Evolutionary conservation across 345 rosid genomes (phyloP).

Genomic region (Adansonia digitata): DNA sequence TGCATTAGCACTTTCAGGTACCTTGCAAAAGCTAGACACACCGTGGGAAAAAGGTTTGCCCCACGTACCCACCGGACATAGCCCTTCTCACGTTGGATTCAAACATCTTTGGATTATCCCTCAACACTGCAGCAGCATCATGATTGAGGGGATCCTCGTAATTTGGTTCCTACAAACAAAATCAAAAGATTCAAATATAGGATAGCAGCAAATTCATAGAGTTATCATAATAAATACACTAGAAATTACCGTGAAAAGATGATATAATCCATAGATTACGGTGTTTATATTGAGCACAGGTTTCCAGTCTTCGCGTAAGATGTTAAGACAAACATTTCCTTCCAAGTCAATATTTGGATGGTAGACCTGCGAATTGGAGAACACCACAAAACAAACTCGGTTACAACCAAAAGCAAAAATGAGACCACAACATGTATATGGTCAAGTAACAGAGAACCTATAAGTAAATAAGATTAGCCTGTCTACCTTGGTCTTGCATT

Average conservation of each 20-base stretch:
- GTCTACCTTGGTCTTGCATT: constrained; percentile 93
- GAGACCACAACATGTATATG: background rate
- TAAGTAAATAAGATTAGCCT: background rate
- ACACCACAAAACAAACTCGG: background rate
- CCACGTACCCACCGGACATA: constrained; percentile 75
- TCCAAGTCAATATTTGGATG: constrained; percentile 98
- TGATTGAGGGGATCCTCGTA: constrained; percentile 92
- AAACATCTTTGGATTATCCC: constrained; percentile 71
- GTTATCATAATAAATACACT: background rate
- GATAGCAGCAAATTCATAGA: background rate
- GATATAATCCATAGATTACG: constrained; percentile 78
- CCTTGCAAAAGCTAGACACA: constrained; percentile 42
- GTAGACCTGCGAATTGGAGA: constrained; percentile 50
- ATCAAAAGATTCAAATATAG: background rate
- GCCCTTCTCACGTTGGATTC: constrained; percentile 70
- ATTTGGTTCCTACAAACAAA: constrained; percentile 68
- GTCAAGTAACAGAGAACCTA: background rate
- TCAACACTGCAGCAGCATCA: constrained; percentile 85
- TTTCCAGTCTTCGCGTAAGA: constrained; percentile 98
- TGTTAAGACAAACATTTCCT: constrained; percentile 93
- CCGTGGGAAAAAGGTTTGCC: constrained; percentile 62
- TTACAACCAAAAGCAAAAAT: constrained; percentile 11
- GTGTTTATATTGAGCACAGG: constrained; percentile 97
- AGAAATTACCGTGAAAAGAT: constrained; percentile 77
- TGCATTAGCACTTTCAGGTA: constrained; percentile 11